Evolutionary conservation across 2,329 filamentous ascomycete genomes (phyloP).

Genomic region (Stachybotrys chlorohalonatus): DNA sequence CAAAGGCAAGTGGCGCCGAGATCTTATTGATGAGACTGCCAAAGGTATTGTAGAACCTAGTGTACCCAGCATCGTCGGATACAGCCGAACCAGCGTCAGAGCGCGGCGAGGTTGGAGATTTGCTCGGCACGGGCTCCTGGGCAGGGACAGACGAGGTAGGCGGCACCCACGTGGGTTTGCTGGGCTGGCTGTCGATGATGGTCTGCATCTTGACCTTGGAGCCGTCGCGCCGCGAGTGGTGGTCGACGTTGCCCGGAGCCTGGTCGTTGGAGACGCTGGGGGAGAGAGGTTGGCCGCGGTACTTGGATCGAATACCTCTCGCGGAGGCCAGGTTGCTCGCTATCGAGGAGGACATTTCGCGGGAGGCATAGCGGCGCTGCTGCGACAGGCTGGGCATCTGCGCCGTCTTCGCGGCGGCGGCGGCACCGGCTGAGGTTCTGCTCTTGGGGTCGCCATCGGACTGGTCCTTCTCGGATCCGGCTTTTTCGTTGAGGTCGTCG

Average conservation of each 20-base stretch:
- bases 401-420: slow-evolving; percentile 12
- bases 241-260: slow-evolving; percentile 59
- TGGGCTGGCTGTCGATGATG: slow-evolving; percentile 42
- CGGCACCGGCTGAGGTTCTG: slow-evolving; percentile 7
- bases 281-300: slow-evolving; percentile 57
- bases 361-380: slow-evolving; percentile 44
- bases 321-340: slow-evolving; percentile 82
- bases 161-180: slow-evolving; percentile 45
- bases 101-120: slow-evolving; percentile 13
- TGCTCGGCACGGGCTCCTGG: slow-evolving; percentile 14
- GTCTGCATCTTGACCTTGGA: slow-evolving; percentile 45
- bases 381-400: slow-evolving; percentile 24
- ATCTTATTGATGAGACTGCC: slow-evolving; percentile 81
- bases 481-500: slow-evolving; percentile 18
- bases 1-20: slow-evolving; percentile 85
- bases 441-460: slow-evolving; percentile 3
- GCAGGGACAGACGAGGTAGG: slow-evolving; percentile 19
- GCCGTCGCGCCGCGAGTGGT: slow-evolving; percentile 39
- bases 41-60: slow-evolving; percentile 86
- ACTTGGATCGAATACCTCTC: slow-evolving; percentile 62
- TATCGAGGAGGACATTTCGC: slow-evolving; percentile 73
- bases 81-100: slow-evolving; percentile 13
- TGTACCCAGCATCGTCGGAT: slow-evolving; percentile 66
- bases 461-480: slow-evolving; percentile 13
- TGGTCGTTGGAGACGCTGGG: slow-evolving; percentile 68